phyloP scores from a whole-genome alignment of 2,329 filamentous ascomycete species.

The Grosmannia serpens region DNA sequence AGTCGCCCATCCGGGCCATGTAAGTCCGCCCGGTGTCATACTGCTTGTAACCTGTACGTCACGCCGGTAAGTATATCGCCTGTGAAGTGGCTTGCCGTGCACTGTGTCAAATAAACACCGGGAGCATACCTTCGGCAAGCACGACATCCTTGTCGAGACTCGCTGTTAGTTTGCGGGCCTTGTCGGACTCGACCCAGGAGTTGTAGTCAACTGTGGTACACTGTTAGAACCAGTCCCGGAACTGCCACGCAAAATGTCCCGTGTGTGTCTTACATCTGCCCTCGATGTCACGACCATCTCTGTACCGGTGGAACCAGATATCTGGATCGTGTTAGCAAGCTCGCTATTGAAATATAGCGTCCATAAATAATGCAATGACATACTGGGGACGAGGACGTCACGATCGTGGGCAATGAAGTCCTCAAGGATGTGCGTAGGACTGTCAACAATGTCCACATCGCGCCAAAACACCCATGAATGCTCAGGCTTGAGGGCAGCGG shows the following conservation, averaged over 20 bases:
- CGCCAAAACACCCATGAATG: slow-evolving; percentile 99
- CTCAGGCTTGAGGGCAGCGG: slow-evolving; percentile 74
- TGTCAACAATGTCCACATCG: slow-evolving; percentile 92
- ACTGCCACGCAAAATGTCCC: slow-evolving; percentile 11
- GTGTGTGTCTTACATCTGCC: slow-evolving; percentile 62
- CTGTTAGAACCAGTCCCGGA: slow-evolving; percentile 4
- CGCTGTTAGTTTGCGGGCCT: slow-evolving; percentile 63
- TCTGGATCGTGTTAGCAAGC: slow-evolving; percentile 40
- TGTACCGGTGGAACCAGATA: slow-evolving; percentile 92
- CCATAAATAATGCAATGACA: slow-evolving; percentile 19
- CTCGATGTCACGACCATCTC: slow-evolving; percentile 74
- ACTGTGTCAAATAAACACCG: background rate
- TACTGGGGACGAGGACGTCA: slow-evolving; percentile 92
- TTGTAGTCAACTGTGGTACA: slow-evolving; percentile 76
- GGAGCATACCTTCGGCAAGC: slow-evolving; percentile 63
- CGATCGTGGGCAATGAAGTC: slow-evolving; percentile 91
- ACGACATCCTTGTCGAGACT: slow-evolving; percentile 69
- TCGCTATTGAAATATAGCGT: background rate
- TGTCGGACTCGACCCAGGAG: slow-evolving; percentile 91
- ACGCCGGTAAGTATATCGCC: background rate
- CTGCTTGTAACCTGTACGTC: slow-evolving; percentile 66
- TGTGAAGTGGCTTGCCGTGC: slow-evolving; percentile 7
- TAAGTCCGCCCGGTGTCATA: slow-evolving; percentile 83
- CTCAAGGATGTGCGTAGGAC: slow-evolving; percentile 75
- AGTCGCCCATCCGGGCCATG: slow-evolving; percentile 86